A percentile compares a stretch with the other conserved stretches of the same genome.
These are phyloP conservation scores for Paraurostyla sp. DNA, from an alignment of 73 alveolate species.

Conservation along the genomic window DNA sequence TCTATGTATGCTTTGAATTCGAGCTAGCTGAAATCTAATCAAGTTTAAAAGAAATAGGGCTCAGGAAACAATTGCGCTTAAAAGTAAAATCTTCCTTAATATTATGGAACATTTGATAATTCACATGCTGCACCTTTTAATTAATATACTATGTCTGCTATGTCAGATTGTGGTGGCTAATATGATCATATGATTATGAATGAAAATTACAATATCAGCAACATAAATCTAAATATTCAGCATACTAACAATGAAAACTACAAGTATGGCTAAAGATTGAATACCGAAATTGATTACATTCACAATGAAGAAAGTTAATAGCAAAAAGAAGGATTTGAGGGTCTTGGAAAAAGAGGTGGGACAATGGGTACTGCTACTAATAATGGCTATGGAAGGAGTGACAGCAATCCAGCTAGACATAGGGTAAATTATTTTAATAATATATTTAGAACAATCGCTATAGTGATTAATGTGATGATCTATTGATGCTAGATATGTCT, in stretches of 20 bases:
- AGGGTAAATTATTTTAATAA: neutral
- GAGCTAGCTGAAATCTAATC: neutral
- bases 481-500: conserved; percentile 41
- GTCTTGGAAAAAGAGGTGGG: conserved; percentile 50
- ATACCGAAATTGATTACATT: conserved; percentile 9
- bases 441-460: conserved; percentile 40
- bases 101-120: conserved; percentile 36
- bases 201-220: conserved; percentile 4
- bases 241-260: neutral
- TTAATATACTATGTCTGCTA: conserved; percentile 3
- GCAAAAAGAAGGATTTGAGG: neutral
- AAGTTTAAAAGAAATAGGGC: neutral
- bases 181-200: neutral
- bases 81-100: neutral
- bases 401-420: conserved; percentile 24
- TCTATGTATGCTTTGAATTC: conserved; percentile 50
- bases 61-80: too few relatives aligned
- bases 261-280: neutral
- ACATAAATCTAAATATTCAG: neutral
- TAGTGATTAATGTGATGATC: conserved; percentile 29
- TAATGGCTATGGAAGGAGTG: conserved; percentile 29
- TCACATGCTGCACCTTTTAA: neutral
- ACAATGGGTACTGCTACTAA: conserved; percentile 4
- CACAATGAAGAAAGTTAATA: neutral
- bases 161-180: conserved; percentile 25